Conservation (phyloP, 179 eudicot species). For the Actinidia arguta region DNA sequence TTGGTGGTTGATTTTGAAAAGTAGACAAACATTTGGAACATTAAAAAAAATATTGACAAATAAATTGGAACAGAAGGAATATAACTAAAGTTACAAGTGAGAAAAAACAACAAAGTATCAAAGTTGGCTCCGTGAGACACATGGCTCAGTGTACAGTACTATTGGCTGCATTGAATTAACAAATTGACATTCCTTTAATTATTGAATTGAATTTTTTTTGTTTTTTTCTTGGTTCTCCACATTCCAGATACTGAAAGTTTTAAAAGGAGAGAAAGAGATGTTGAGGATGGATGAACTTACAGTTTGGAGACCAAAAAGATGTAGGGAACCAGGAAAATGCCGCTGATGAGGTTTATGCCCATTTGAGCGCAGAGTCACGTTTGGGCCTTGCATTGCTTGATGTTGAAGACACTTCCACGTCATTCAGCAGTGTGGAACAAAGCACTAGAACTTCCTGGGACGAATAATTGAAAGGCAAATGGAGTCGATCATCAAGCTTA, state of each 20-base stretch:
- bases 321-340: conserved; percentile 40
- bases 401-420: conserved; percentile 55
- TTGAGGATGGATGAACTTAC: conserved; percentile 35
- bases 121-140: too few relatives aligned
- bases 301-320: conserved; percentile 28
- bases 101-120: too few relatives aligned
- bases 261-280: conserved; percentile 57
- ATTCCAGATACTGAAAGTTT: conserved; percentile 59
- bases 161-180: too few relatives aligned
- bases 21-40: too few relatives aligned
- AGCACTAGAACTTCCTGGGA: conserved; percentile 54
- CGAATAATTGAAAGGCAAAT: conserved; percentile 67
- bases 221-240: background rate
- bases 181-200: too few relatives aligned
- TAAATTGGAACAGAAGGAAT: too few relatives aligned
- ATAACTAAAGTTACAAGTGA: too few relatives aligned
- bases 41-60: too few relatives aligned
- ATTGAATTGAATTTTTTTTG: background rate
- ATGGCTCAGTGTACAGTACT: too few relatives aligned
- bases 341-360: conserved; percentile 81
- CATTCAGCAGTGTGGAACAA: conserved; percentile 57
- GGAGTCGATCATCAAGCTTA: conserved; percentile 67
- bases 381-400: conserved; percentile 76
- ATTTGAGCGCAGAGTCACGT: conserved; percentile 60
- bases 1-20: too few relatives aligned